Evolutionary conservation across 805 yeast genomes (phyloP).

Genomic region (Candida insectorum): DNA sequence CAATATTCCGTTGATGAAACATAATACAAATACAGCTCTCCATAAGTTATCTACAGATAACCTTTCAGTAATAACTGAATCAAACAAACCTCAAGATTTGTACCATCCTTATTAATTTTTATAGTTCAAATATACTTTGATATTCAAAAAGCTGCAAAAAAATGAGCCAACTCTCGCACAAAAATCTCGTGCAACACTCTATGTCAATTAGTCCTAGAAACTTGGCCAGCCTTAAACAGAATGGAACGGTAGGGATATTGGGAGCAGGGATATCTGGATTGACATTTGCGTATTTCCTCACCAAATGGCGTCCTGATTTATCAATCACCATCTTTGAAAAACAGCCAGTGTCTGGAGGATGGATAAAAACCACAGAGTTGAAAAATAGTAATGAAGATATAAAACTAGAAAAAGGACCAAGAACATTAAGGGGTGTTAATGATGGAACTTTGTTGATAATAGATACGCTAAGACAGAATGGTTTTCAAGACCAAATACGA

Average conservation of each 20-base stretch:
- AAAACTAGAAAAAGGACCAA: constrained; percentile 79
- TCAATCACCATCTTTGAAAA: constrained; percentile 61
- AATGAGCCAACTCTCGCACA: too few relatives aligned
- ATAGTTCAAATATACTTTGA: neutral
- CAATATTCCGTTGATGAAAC: constrained; percentile 10
- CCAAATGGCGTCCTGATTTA: constrained; percentile 74
- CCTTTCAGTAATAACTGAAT: constrained; percentile 19
- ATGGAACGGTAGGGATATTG: constrained; percentile 60
- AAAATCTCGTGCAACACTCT: too few relatives aligned
- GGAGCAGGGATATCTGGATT: constrained; percentile 93
- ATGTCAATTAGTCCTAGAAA: too few relatives aligned
- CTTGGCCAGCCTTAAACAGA: too few relatives aligned
- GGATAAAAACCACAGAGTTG: constrained; percentile 54
- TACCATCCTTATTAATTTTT: constrained; percentile 18
- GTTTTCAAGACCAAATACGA: constrained; percentile 46
- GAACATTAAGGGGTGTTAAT: constrained; percentile 82
- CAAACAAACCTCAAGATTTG: constrained; percentile 15
- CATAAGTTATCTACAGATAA: constrained; percentile 18
- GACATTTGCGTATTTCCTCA: constrained; percentile 64
- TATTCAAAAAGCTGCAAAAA: too few relatives aligned
- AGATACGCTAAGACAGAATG: constrained; percentile 54
- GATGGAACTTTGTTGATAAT: constrained; percentile 70
- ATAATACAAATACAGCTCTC: constrained; percentile 4
- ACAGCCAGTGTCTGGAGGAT: constrained; percentile 66
- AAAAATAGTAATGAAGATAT: constrained; percentile 22